Base-by-base conservation (phyloP, 164 flowering plant species). In the Dillenia turbinata region DNA sequence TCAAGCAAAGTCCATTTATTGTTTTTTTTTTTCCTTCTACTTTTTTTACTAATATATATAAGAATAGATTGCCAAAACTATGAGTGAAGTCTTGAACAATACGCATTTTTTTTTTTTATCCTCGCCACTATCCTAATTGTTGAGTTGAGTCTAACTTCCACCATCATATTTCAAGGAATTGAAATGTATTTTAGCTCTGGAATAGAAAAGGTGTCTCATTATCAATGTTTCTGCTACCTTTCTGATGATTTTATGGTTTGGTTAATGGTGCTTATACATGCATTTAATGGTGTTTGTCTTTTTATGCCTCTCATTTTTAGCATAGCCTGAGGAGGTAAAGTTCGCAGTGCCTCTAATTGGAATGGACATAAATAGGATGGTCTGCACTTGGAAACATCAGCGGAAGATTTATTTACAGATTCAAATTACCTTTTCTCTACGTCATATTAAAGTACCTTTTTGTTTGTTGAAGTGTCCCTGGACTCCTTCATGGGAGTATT, bases 351-450 rank as follows among this genome's bases (percentile, higher is more conserved):
- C 97, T 64, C 74, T 92, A 54, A 66, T 85, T 73, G 94, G 83
- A 55, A 78, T 84, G 75, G 77, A 84, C 71, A 76, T 93, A 62
- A 87, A 90, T 67, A 86, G 89, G 66, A 75, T 93, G 83, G 90
- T 93, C 61, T 83, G 79, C 73, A 63, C 79, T 16, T 83, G 87
- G 87, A 72, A 60, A 68, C 77, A 74, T 52, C 85, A 69, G 53
- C 98, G 86, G 68, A 90, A 83, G 78, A 85, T 93, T 70, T 78
- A 75, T 76, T 76, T 93, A 44, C 97, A 90, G 97, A 97, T 89
- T 66, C 47, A 26, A 26, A 26, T 26, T 26, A 26, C 33, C 33
- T 26, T 26, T 26, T 26, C 33, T 26, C 33, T 26, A 2, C 33
- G 4, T 26, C 33, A 26, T 26, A 26, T 26, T 26, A 26, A 26